Conservation (phyloP, 1,284 basidiomycete species). For the Melampsora americana region DNA sequence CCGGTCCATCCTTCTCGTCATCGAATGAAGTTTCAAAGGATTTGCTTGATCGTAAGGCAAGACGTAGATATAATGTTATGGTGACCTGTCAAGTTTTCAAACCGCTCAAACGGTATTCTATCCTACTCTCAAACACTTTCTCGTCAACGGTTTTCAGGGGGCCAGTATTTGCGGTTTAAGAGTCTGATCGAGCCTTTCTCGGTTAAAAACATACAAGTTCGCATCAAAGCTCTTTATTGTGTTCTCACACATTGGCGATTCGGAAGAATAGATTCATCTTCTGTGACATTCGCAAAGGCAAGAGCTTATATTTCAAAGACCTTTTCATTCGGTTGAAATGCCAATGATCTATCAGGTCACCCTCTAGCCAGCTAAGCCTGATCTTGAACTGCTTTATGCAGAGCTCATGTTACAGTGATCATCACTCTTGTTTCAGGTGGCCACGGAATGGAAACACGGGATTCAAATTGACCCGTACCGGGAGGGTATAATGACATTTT, state of each 20-base stretch:
- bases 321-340: not conserved
- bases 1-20: not conserved
- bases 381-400: not conserved
- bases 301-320: conserved; percentile 9
- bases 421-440: conserved; percentile 14
- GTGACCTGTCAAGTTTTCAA: not conserved
- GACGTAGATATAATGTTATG: not conserved
- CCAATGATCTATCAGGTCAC: not conserved
- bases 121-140: not conserved
- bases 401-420: not conserved
- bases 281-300: conserved; percentile 5
- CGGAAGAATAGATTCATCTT: not conserved
- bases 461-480: not conserved
- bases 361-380: conserved; percentile 1
- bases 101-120: not conserved
- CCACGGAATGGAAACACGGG: conserved; percentile 6
- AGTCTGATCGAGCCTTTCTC: no score
- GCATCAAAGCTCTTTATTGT: conserved; percentile 2
- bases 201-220: not conserved
- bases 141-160: not conserved
- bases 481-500: not conserved
- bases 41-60: conserved; percentile 18
- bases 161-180: no score
- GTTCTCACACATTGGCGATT: conserved; percentile 2
- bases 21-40: not conserved